These are phyloP conservation scores for Gaillardinia entomophila DNA, from an alignment of 805 yeast species.

Conservation along the genomic window DNA sequence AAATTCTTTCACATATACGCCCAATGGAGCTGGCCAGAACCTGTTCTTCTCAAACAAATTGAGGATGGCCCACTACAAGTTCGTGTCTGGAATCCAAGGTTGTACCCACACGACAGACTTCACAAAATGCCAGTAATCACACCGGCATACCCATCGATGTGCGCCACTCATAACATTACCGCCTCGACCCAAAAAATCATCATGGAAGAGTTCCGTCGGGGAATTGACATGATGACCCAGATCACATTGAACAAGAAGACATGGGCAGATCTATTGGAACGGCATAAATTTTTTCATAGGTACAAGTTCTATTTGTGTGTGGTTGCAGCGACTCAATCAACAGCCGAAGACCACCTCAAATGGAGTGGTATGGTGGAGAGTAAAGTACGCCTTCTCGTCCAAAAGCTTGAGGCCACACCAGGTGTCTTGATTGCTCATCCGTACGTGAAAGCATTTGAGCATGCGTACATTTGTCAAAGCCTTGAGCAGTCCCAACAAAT, in stretches of 20 bases:
- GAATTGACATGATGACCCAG: constrained; percentile 62
- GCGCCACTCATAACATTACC: constrained; percentile 95
- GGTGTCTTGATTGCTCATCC: constrained; percentile 89
- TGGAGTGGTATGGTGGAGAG: constrained; percentile 95
- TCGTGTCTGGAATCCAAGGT: constrained; percentile 92
- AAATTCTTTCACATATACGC: constrained; percentile 82
- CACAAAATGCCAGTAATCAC: constrained; percentile 98
- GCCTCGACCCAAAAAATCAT: constrained; percentile 82
- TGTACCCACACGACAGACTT: constrained; percentile 82
- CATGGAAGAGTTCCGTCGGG: constrained; percentile 72
- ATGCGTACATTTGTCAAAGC: constrained; percentile 36
- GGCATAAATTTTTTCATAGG: constrained; percentile 74
- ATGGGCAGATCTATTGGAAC: constrained; percentile 74
- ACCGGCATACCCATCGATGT: constrained; percentile 98
- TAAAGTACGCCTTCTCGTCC: constrained; percentile 73
- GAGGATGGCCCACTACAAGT: constrained; percentile 98
- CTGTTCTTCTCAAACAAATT: constrained; percentile 84
- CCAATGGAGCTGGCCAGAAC: constrained; percentile 98
- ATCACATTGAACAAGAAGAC: constrained; percentile 55
- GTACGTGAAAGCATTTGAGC: constrained; percentile 69
- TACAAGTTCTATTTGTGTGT: constrained; percentile 86
- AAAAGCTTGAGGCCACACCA: constrained; percentile 70
- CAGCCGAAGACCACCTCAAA: constrained; percentile 75
- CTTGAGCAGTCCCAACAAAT: constrained; percentile 52
- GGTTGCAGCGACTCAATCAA: constrained; percentile 67